Percentiles rank a stretch among this genome's conserved stretches.
These are phyloP conservation scores for Leccinum subatratum DNA, from an alignment of 1,284 basidiomycete genomes.

Conservation along the genomic window DNA sequence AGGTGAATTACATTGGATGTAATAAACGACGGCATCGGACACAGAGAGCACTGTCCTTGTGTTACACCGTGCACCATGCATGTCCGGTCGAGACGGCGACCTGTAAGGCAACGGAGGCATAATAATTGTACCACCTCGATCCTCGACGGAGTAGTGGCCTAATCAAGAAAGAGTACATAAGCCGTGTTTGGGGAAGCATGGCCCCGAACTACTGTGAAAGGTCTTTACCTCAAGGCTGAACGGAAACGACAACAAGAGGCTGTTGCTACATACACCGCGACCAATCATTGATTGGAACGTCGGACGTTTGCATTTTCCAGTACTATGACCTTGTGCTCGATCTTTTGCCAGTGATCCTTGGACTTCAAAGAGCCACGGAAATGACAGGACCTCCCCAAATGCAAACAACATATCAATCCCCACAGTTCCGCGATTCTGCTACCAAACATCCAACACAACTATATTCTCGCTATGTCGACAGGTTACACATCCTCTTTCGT, in stretches of 20 bases:
- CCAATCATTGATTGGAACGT: too few relatives aligned
- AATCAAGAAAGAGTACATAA: neutral
- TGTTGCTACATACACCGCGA: too few relatives aligned
- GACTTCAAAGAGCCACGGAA: slow-evolving; percentile 90
- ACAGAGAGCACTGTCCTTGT: neutral
- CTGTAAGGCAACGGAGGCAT: neutral
- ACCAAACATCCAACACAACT: slow-evolving; percentile 94
- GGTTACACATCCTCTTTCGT: slow-evolving; percentile 92
- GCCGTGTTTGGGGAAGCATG: neutral
- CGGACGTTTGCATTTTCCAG: slow-evolving; percentile 62
- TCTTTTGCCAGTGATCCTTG: slow-evolving; percentile 72
- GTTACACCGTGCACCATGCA: neutral
- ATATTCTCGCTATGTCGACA: slow-evolving; percentile 92
- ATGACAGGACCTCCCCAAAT: slow-evolving; percentile 94
- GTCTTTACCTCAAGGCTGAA: neutral
- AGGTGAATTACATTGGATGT: too few relatives aligned
- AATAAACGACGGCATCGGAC: too few relatives aligned
- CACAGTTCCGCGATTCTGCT: slow-evolving; percentile 89
- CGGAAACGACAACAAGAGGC: too few relatives aligned
- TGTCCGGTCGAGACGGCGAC: neutral
- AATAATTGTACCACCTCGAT: neutral
- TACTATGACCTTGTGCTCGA: slow-evolving; percentile 91
- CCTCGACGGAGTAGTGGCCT: neutral
- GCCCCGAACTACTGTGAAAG: neutral
- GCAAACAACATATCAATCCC: slow-evolving; percentile 76